phyloP scores from a whole-genome alignment of 179 eudicot genomes.

The Vitellaria paradoxa region DNA sequence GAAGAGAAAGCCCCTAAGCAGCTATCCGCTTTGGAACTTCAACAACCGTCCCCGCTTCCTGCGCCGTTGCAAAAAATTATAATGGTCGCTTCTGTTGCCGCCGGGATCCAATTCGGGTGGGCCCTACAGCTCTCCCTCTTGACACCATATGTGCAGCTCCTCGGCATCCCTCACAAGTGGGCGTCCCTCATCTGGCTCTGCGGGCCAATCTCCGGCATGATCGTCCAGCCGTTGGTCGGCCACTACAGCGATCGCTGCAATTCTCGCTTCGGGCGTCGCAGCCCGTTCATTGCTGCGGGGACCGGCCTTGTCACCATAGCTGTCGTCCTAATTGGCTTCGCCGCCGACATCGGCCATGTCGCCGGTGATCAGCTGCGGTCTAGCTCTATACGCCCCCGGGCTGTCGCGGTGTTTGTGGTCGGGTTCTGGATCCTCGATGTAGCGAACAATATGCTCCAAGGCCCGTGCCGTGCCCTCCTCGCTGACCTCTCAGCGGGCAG shows the following conservation, averaged over 20 bases:
- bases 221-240: constrained; percentile 40
- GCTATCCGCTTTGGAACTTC: not conserved
- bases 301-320: constrained; percentile 42
- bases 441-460: constrained; percentile 70
- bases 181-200: constrained; percentile 37
- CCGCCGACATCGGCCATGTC: constrained; percentile 63
- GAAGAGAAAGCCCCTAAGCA: not conserved
- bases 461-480: constrained; percentile 71
- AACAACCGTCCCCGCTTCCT: not conserved
- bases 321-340: constrained; percentile 57
- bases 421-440: constrained; percentile 84
- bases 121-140: constrained; percentile 29
- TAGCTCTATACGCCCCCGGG: constrained; percentile 35
- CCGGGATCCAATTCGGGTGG: constrained; percentile 31
- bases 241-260: constrained; percentile 37
- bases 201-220: constrained; percentile 41
- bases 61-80: constrained; percentile 15
- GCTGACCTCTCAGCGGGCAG: constrained; percentile 53
- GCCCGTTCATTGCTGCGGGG: constrained; percentile 35
- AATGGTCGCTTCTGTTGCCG: constrained; percentile 18
- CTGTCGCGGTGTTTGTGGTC: constrained; percentile 62
- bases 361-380: constrained; percentile 41
- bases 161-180: constrained; percentile 37
- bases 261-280: constrained; percentile 34
- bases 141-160: constrained; percentile 30